Evolutionary conservation across 108 stramenopile species (phyloP), one percentile per base, ranked within the genome.

Genomic region (Mayamaea pseudoterrestris): DNA sequence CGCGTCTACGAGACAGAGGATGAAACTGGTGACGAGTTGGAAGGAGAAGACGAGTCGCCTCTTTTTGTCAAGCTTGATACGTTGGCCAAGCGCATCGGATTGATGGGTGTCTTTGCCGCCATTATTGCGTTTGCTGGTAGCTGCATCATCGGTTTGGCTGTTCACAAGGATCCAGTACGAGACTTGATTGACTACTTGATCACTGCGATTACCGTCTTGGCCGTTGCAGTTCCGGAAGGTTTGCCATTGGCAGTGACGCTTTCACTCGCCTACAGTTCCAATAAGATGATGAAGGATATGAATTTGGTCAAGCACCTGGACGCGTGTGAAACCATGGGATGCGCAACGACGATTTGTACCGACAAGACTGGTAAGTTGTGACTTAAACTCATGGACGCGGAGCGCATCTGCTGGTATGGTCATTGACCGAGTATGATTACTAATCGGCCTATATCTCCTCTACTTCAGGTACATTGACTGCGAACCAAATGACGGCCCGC

Each of bases 271-370:
- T 96, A 82, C 52, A 88, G 85, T 11, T 90, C 83, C 18, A 76
- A 74, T 39, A 82, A 85, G 57, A 98, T 98, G 96, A 91, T 74
- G 69, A 72, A 69, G 36, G 95, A 96, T 41, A 81, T 93, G 53
- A 96, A 95, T 61, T 72, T 96, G 35, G 93, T 98, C 31, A 95
- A 92, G 48, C 78, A 93, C 43, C 66, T 98, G 45, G 90, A 93
- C 44, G 95, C 95, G 14, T 98, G 97, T 60, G 97, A 98, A 66
- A 98, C 97, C 25, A 98, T 98, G 97, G 97, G 97, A 29, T 94
- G 86, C 68, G 97, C 97, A 13, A 98, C 97, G 1, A 96, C 90
- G 45, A 98, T 98, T 57, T 98, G 97, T 61, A 92, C 94, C 16
- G 97, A 98, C 66, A 96, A 96, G 63, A 89, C 86, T 50, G 84